Percentiles rank a stretch among this genome's conserved stretches.
These are phyloP conservation scores for Wickerhamiella azymoides DNA, from an alignment of 805 yeast genomes.

Conservation along the genomic window DNA sequence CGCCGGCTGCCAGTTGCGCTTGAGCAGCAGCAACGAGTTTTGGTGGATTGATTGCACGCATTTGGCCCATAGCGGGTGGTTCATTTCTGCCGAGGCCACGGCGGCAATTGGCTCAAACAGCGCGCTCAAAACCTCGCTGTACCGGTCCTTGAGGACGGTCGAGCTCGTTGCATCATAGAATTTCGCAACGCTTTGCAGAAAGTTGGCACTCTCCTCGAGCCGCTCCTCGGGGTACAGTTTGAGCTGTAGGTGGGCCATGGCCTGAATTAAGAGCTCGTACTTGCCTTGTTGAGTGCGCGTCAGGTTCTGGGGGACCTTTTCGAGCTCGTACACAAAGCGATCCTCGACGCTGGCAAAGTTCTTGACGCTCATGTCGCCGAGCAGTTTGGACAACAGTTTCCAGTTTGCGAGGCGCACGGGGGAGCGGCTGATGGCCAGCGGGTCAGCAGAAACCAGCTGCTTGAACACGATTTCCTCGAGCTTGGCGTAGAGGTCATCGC, in stretches of 20 bases:
- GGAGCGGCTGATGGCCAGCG: constrained; percentile 48
- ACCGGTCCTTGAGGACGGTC: constrained; percentile 54
- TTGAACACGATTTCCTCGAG: constrained; percentile 88
- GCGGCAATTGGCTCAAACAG: constrained; percentile 74
- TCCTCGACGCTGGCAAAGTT: constrained; percentile 83
- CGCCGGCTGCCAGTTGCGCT: constrained; percentile 51
- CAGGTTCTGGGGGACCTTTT: constrained; percentile 50
- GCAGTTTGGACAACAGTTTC: constrained; percentile 75
- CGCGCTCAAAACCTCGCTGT: constrained; percentile 69
- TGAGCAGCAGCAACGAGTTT: constrained; percentile 34
- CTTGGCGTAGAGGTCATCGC: constrained; percentile 66
- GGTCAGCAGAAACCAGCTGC: constrained; percentile 79
- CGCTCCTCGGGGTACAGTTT: constrained; percentile 76
- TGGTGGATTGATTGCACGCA: constrained; percentile 53
- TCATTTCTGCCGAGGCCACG: constrained; percentile 79
- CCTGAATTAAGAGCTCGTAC: constrained; percentile 64
- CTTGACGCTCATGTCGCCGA: constrained; percentile 82
- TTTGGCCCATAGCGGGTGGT: constrained; percentile 88
- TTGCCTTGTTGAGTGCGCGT: constrained; percentile 43
- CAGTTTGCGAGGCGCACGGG: constrained; percentile 81
- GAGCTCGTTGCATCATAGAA: constrained; percentile 58
- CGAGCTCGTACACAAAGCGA: constrained; percentile 82
- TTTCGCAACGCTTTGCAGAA: constrained; percentile 70
- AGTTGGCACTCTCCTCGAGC: constrained; percentile 89
- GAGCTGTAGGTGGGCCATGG: constrained; percentile 75